Evolutionary conservation across 139 green algal genomes (phyloP), one percentile per base, ranked within the genome.

Genomic region (Micractinium conductrix): DNA sequence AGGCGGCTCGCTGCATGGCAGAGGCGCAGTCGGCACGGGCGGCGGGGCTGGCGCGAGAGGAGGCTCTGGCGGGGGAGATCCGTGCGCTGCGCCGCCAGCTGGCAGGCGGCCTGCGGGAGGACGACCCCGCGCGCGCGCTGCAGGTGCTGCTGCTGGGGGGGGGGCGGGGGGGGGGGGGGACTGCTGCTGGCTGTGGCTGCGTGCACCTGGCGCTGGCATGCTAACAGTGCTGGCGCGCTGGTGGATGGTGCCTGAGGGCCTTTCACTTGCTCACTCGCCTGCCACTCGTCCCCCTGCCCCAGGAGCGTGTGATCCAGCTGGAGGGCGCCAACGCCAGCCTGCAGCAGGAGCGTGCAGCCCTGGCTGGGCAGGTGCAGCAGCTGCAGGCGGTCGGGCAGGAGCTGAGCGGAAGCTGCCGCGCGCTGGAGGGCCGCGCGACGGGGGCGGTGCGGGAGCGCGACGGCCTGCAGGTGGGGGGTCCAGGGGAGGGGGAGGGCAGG

Each of bases 321-420:
- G 76, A 37, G 1, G 76, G 26, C 26, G 4, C 58, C 35, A 63
- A 70, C 9, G 76, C 76, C 10, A 24, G 30, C 33, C 67, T 79
- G 48, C 26, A 45, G 37, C 43, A 78, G 80, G 80, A 85, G 67
- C 68, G 69, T 0, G 48, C 43, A 17, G 35, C 48, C 37, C 67
- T 85, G 67, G 67, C 65, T 45, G 68, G 12, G 45, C 80, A 85
- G 68, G 67, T 85, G 67, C 48, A 78, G 37, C 63, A 85, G 80
- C 80, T 85, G 80, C 50, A 50, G 35, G 44, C 30, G 37, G 80
- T 79, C 24, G 80, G 80, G 8, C 67, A 85, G 67, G 80, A 85
- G 80, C 80, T 85, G 67, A 78, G 80, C 48, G 68, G 37, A 37
- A 85, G 80, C 80, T 85, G 80, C 68, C 37, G 44, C 14, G 26